A percentile compares a stretch with the other conserved stretches of the same genome.
Conservation (phyloP, 257 asterid species). For the Solanum pennellii region DNA sequence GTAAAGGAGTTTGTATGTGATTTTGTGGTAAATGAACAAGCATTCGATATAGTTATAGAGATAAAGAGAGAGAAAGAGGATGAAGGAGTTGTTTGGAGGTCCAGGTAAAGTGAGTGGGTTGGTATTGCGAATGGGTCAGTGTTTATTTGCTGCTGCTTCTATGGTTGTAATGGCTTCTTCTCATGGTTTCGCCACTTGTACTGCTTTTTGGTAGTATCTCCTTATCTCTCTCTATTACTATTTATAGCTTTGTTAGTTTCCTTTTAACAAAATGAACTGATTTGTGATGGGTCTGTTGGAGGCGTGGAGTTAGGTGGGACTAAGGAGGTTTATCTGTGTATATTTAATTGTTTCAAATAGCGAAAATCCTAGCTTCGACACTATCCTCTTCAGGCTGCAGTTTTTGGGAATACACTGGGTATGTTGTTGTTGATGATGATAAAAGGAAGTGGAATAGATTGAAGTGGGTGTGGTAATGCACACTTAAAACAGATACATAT, state of each 20-base stretch:
- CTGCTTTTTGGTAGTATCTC: constrained; percentile 64
- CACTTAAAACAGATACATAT: background rate
- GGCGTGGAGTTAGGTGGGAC: background rate
- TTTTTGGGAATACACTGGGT: background rate
- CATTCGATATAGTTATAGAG: background rate
- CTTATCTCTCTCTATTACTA: background rate
- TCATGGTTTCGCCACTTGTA: constrained; percentile 65
- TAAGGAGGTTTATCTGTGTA: fast-evolving
- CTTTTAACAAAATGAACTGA: background rate
- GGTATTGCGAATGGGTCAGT: constrained; percentile 54
- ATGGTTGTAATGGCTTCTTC: constrained; percentile 77
- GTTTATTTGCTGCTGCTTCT: constrained; percentile 41
- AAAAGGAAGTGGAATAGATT: background rate
- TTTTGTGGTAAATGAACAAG: background rate
- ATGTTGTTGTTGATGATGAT: background rate
- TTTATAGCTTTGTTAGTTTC: background rate
- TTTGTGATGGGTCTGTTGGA: background rate
- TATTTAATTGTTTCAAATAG: background rate
- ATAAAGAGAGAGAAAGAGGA: constrained; percentile 6
- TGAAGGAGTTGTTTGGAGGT: constrained; percentile 76
- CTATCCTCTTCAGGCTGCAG: background rate
- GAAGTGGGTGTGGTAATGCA: background rate
- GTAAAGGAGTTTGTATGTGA: background rate
- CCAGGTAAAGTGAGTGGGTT: constrained; percentile 85
- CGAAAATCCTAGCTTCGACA: background rate